phyloP scores from a whole-genome alignment of 2,329 filamentous ascomycete genomes.

The Arthrobotrys conoides region DNA sequence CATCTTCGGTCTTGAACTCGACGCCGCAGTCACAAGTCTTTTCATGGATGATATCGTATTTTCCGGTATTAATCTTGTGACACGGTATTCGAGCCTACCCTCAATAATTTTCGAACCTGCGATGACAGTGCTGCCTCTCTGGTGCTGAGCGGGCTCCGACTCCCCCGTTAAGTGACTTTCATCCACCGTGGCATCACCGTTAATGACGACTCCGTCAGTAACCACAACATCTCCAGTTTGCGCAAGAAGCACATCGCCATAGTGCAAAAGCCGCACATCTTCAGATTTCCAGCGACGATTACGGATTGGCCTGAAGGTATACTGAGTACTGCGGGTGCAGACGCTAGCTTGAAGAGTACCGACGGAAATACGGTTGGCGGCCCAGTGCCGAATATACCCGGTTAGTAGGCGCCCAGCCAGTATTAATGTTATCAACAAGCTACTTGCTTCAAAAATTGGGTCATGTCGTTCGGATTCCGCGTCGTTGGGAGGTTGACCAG shows the following conservation, averaged over 20 bases:
- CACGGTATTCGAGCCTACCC: conserved; percentile 70
- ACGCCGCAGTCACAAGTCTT: conserved; percentile 78
- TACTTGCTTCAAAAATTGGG: conserved; percentile 75
- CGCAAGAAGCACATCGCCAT: conserved; percentile 78
- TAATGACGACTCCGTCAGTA: conserved; percentile 78
- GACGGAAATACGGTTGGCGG: conserved; percentile 74
- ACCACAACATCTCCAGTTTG: conserved; percentile 74
- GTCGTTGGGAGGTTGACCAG: conserved; percentile 64
- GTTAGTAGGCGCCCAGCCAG: conserved; percentile 73
- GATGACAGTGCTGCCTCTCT: conserved; percentile 71
- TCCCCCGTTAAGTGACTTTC: conserved; percentile 87
- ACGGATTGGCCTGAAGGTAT: conserved; percentile 23
- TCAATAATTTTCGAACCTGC: conserved; percentile 76
- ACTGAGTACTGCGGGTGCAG: conserved; percentile 38
- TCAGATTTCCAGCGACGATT: conserved; percentile 67
- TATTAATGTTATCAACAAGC: conserved; percentile 74
- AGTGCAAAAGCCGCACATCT: conserved; percentile 78
- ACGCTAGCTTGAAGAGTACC: conserved; percentile 67
- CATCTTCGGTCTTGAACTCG: conserved; percentile 76
- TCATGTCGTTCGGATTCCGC: conserved; percentile 63
- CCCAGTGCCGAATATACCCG: conserved; percentile 72
- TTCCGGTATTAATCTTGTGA: conserved; percentile 76
- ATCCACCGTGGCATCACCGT: conserved; percentile 77
- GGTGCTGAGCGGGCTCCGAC: conserved; percentile 74
- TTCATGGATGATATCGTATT: conserved; percentile 81